Base-by-base conservation (phyloP, 1,139 yeast species). In the Kluyveromyces sp. region DNA sequence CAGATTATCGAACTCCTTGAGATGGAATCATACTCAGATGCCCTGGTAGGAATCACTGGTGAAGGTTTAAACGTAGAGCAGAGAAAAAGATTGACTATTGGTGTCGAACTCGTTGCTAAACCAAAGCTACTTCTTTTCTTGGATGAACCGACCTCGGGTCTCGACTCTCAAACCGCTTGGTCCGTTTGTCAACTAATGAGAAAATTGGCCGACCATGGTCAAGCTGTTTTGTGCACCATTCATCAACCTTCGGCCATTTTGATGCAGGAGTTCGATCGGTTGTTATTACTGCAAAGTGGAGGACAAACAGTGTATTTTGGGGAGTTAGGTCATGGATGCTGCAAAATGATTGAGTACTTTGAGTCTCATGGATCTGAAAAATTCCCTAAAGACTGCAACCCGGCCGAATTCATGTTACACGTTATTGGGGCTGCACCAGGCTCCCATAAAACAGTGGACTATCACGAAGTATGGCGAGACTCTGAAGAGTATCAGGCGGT, bases 391-490 rank as follows among this genome's bases (percentile, higher is more conserved):
- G 74, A 73, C 36, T 88, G 86, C 17, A 83, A 83, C 56, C 94
- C 94, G 17, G 92, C 92, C 15, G 94, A 83, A 62, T 83, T 89
- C 87, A 83, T 83, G 88, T 69, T 83, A 56, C 82, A 79, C 46
- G 86, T 82, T 44, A 82, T 83, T 64, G 89, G 92, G 47, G 89
- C 89, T 43, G 92, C 89, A 31, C 89, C 92, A 16, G 89, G 89
- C 26, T 77, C 86, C 16, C 76, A 73, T 48, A 84, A 87, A 30
- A 73, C 70, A 40, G 77, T 75, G 55, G 83, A 83, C 57, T 83
- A 79, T 61, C 71, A 71, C 50, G 77, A 80, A 50, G 83, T 79
- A 35, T 83, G 94, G 92, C 62, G 66, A 49, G 67, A 70, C 36
- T 79, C 87, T 13, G 58, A 64, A 0, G 86, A 83, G 60, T 73